phyloP scores from a whole-genome alignment of 129 eudicot species.

The Flaveria brownii region DNA sequence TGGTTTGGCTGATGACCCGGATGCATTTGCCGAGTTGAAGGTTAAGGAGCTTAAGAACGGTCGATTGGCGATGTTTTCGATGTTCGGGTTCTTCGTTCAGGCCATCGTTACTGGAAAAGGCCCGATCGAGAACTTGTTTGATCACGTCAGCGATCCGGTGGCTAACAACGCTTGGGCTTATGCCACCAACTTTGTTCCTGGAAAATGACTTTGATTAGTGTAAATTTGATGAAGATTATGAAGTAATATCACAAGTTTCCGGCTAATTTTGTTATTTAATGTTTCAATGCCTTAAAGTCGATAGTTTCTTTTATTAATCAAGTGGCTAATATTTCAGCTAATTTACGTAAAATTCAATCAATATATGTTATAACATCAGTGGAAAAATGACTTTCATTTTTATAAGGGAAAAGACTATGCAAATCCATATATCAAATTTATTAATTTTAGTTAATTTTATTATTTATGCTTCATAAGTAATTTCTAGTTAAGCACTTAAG shows the following conservation, averaged over 20 bases:
- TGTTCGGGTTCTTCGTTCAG: conserved; percentile 78
- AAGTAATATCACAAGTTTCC: background rate
- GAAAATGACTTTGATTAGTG: conserved; percentile 45
- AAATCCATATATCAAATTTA: no score
- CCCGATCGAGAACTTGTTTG: conserved; percentile 65
- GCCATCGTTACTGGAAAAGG: conserved; percentile 82
- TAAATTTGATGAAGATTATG: conserved; percentile 18
- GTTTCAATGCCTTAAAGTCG: no score
- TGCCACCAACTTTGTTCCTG: conserved; percentile 78
- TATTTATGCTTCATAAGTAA: no score
- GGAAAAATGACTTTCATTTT: no score
- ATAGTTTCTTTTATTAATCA: no score
- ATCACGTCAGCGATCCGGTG: conserved; percentile 58
- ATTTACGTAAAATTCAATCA: no score
- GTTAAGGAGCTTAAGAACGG: conserved; percentile 79
- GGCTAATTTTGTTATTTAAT: background rate
- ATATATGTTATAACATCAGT: no score
- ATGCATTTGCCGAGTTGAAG: conserved; percentile 76
- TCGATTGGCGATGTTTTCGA: conserved; percentile 68
- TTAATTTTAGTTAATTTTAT: no score
- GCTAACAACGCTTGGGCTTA: conserved; percentile 75
- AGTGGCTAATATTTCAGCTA: no score
- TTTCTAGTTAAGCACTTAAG: no score
- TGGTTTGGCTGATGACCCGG: conserved; percentile 73
- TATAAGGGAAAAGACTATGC: no score